Evolutionary conservation across 345 rosid genomes (phyloP), one percentile per base, ranked within the genome.

Genomic region (Syzygium aqueum): DNA sequence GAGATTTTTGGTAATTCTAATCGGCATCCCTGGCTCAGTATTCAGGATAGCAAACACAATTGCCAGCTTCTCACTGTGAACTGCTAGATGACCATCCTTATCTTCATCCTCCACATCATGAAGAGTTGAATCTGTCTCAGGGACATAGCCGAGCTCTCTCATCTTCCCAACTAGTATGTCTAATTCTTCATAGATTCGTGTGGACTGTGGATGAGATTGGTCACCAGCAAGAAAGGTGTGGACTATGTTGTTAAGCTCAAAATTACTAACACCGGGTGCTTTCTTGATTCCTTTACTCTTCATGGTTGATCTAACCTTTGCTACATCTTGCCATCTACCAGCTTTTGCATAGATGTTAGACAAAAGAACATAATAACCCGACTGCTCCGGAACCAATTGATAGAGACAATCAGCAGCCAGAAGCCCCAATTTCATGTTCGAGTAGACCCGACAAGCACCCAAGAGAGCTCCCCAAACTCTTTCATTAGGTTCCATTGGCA

Each of bases 21-120:
- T 92, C 4, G 86, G 49, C 33, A 61, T 65, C 78, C 84, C 88
- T 3, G 90, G 84, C 49, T 89, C 89, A 30, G 85, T 86, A 85
- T 90, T 92, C 88, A 89, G 90, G 87, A 94, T 86, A 28, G 93
- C 94, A 84, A 92, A 94, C 30, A 92, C 94, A 53, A 94, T 87
- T 5, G 94, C 93, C 9, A 94, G 90, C 90, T 94, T 94, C 92
- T 94, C 95, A 40, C 96, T 92, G 89, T 92, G 96, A 88, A 88
- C 90, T 19, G 90, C 88, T 25, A 94, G 89, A 37, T 86, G 90
- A 27, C 84, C 90, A 67, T 94, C 94, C 90, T 92, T 94, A 57
- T 92, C 95, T 90, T 93, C 94, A 57, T 93, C 93, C 90, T 93
- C 93, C 85, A 93, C 88, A 51, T 92, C 94, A 85, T 93, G 96